Percentiles rank a stretch among this genome's conserved stretches.
Evolutionary conservation across 768 basidiomycete genomes (phyloP).

Genomic region (Coprinopsis sp.): DNA sequence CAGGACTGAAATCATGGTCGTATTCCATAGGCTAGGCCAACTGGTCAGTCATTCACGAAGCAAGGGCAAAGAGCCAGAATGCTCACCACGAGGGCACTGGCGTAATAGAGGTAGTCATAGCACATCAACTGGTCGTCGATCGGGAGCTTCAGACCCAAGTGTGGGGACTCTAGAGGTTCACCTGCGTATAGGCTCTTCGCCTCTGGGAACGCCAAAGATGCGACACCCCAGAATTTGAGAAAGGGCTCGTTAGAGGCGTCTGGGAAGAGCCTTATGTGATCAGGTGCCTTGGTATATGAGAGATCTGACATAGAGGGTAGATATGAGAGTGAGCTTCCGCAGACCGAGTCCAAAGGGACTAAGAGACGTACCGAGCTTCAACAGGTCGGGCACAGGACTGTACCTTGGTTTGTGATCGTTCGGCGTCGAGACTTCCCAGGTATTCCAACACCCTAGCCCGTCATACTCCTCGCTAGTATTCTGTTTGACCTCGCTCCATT

Average conservation of each 20-base stretch:
- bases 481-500: slow-evolving; percentile 9
- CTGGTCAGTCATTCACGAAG: background rate
- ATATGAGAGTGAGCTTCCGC: background rate
- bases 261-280: background rate
- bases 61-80: background rate
- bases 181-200: background rate
- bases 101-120: slow-evolving; percentile 9
- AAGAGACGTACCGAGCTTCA: background rate
- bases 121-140: slow-evolving; percentile 6
- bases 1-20: slow-evolving; percentile 52
- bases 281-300: slow-evolving; percentile 1
- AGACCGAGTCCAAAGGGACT: background rate
- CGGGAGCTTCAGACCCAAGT: background rate
- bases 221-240: slow-evolving; percentile 2
- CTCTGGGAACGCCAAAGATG: background rate
- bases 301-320: background rate
- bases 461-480: background rate
- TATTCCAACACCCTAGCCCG: slow-evolving; percentile 5
- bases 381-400: background rate
- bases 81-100: background rate
- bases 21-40: slow-evolving; percentile 39
- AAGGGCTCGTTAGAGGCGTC: background rate
- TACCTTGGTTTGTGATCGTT: background rate
- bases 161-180: background rate
- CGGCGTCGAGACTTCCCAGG: background rate